Evolutionary conservation across 2,329 filamentous ascomycete genomes (phyloP), one percentile per base, ranked within the genome.

Genomic region (Lachnellula cervina): DNA sequence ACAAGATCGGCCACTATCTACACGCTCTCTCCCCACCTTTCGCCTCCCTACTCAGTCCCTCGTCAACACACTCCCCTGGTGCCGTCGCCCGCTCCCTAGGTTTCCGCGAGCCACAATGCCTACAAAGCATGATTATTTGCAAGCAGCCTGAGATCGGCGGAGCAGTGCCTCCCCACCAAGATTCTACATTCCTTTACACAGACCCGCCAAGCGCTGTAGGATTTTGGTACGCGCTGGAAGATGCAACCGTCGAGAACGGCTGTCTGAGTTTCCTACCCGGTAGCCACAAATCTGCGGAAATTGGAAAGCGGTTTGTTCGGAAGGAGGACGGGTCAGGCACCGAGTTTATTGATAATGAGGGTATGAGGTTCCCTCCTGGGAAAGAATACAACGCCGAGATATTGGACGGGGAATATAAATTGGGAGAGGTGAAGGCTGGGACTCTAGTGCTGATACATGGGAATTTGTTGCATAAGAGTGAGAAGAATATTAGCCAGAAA

Each of bases 51-150:
- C 73, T 83, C 44, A 58, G 58, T 0, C 69, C 25, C 70, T 79
- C 35, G 78, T 79, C 65, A 4, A 54, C 54, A 1, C 62, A 69
- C 48, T 64, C 63, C 16, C 67, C 68, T 2, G 62, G 66, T 4
- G 68, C 72, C 45, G 71, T 76, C 14, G 70, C 71, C 0, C 77
- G 83, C 40, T 82, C 80, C 13, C 69, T 73, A 43, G 71, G 72
- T 1, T 72, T 68, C 72, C 38, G 71, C 70, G 56, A 87, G 83
- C 70, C 78, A 72, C 59, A 61, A 50, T 82, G 80, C 57, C 77
- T 99, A 51, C 94, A 99, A 77, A 94, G 88, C 71, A 99, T 99
- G 94, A 80, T 97, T 28, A 97, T 99, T 65, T 97, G 91, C 82
- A 99, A 99, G 73, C 93, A 97, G 74, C 92, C 94, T 21, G 90